These are phyloP conservation scores for Crithidia mellificae DNA, from an alignment of 208 protist species.

Conservation along the genomic window DNA sequence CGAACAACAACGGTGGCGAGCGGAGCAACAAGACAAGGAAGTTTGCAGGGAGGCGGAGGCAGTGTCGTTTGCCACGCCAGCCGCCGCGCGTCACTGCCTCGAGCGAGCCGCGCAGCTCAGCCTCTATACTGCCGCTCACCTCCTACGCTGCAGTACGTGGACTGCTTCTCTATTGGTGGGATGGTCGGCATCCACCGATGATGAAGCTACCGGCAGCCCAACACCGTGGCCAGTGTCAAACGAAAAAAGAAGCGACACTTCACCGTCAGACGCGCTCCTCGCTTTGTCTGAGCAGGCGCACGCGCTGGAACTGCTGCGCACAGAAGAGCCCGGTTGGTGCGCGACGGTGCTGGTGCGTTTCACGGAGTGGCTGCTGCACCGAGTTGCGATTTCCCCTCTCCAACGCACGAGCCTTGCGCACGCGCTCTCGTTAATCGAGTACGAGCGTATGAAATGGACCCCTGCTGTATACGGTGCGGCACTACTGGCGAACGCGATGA, in stretches of 20 bases:
- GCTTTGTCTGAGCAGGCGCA: conserved; percentile 1
- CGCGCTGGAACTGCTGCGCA: conserved; percentile 19
- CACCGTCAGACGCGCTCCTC: neutral
- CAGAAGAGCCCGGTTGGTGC: conserved; percentile 36
- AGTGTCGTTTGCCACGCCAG: conserved; percentile 12
- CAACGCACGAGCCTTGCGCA: neutral
- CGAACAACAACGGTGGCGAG: neutral
- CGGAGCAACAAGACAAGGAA: too few species aligned
- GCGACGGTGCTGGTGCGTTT: conserved; percentile 29
- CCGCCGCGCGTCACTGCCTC: conserved; percentile 24
- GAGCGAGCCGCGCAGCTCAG: conserved; percentile 16
- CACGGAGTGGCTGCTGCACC: conserved; percentile 23
- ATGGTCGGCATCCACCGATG: too few species aligned
- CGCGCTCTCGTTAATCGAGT: conserved; percentile 19
- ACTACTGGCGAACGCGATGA: too few species aligned
- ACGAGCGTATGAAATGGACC: neutral
- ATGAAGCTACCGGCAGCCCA: too few species aligned
- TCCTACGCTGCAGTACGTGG: conserved; percentile 43
- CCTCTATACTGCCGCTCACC: conserved; percentile 38
- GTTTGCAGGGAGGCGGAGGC: too few species aligned
- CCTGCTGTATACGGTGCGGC: neutral
- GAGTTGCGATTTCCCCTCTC: neutral
- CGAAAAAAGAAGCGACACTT: too few species aligned
- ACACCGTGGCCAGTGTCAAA: too few species aligned
- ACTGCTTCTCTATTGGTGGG: conserved; percentile 14